Base-by-base conservation (phyloP, 495 filamentous ascomycete genomes). In the Penicillium daleae region DNA sequence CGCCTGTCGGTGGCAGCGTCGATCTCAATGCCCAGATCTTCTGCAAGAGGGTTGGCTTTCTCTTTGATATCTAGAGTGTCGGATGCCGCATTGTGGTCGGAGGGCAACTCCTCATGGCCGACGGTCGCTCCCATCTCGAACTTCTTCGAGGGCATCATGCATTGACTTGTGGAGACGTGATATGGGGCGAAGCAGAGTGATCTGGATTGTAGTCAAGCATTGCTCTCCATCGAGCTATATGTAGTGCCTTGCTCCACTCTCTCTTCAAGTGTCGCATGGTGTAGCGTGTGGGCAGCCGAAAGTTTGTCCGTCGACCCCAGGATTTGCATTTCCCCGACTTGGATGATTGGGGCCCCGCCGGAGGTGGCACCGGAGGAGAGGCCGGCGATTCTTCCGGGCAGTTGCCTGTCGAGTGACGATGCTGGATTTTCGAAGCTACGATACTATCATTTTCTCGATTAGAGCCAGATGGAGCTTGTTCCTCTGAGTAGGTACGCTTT, bases 1-100 rank as follows among this genome's bases (percentile, higher is more conserved):
- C 58, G 65, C 32, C 35, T 44, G 50, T 67, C 35, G 4, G 65
- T 67, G n/a, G 52, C 65, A 4, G 35, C n/a, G 32, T 64, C 61
- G n/a, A 67, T 61, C n/a, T 57, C 44, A n/a, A 64, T 53, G 12
- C 39, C 53, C 17, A 35, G 19, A 42, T 50, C 60, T 8, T 17
- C 44, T 44, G 26, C 46, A 4, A 40, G 40, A 22, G 29, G 22
- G 42, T 62, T 33, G 4, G 29, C 39, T 24, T 46, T 62, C 44
- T 52, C 60, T 31, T 57, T 42, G 32, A 24, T 24, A 19, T 51
- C 53, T 17, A 40, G 21, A 15, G 27, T 19, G 24, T 39, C 19
- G 22, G 22, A 42, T 26, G 33, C 46, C 33, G 26, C 31, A 49
- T 57, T 37, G 6, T 24, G 17, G 9, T 62, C 49, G 1, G 60